A percentile compares a stretch with the other conserved stretches of the same genome.
Conservation (phyloP, 1,139 yeast genomes). For the Saccharomyces hybrid region DNA sequence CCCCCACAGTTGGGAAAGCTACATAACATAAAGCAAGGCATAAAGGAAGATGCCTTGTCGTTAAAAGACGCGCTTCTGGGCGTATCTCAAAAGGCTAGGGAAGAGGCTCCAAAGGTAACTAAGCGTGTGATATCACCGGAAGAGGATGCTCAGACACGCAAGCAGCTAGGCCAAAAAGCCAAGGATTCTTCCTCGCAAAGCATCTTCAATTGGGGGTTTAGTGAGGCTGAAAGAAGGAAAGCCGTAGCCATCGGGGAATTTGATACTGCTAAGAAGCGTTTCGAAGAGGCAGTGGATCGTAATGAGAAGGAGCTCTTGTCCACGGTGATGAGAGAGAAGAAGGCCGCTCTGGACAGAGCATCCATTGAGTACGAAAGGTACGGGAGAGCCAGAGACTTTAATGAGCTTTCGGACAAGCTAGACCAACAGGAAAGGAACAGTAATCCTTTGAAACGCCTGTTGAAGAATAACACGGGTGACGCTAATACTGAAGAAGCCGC, state of each 20-base stretch:
- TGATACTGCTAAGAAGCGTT: slow-evolving; percentile 19
- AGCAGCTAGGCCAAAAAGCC: slow-evolving; percentile 9
- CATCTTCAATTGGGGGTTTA: slow-evolving; percentile 29
- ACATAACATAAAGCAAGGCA: slow-evolving; percentile 5
- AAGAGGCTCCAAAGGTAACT: background rate
- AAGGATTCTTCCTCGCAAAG: slow-evolving; percentile 16
- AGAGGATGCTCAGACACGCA: slow-evolving; percentile 2
- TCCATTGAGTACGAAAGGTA: slow-evolving; percentile 19
- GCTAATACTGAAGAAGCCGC: slow-evolving; percentile 22
- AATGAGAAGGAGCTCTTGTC: slow-evolving; percentile 16
- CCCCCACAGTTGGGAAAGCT: background rate
- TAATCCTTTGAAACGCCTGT: slow-evolving; percentile 2
- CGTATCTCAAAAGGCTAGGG: background rate
- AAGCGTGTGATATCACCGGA: background rate
- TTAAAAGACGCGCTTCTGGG: slow-evolving; percentile 9
- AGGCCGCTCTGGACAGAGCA: slow-evolving; percentile 19
- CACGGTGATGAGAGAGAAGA: slow-evolving; percentile 11
- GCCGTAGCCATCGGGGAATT: slow-evolving; percentile 28
- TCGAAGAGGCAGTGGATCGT: slow-evolving; percentile 19
- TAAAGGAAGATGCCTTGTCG: slow-evolving; percentile 6
- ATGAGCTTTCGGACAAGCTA: slow-evolving; percentile 23
- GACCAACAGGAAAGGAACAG: slow-evolving; percentile 16
- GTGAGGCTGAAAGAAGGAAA: slow-evolving; percentile 28
- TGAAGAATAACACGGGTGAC: slow-evolving; percentile 14
- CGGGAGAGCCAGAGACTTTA: slow-evolving; percentile 19